Conservation (phyloP, 2,329 filamentous ascomycete genomes). For the Aspergillus brunneoviolaceus region DNA sequence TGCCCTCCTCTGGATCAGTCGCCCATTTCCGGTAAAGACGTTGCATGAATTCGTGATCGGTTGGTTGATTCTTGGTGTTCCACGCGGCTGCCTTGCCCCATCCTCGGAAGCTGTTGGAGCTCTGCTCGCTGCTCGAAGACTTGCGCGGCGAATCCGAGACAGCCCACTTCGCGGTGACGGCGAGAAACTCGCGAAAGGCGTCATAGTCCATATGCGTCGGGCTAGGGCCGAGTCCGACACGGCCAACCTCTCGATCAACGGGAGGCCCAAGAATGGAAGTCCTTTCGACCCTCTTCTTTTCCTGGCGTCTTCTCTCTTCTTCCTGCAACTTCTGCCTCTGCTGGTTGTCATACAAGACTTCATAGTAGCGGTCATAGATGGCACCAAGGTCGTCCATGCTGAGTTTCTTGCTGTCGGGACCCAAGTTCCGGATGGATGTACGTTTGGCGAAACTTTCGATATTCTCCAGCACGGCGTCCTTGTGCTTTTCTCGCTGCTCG, state of each 20-base stretch:
- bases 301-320: constrained; percentile 66
- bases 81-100: constrained; percentile 53
- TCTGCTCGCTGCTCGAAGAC: constrained; percentile 50
- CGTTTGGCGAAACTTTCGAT: constrained; percentile 98
- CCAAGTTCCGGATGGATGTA: constrained; percentile 92
- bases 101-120: constrained; percentile 57
- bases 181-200: constrained; percentile 90
- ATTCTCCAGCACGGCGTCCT: constrained; percentile 88
- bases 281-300: constrained; percentile 56
- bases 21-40: constrained; percentile 89
- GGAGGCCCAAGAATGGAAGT: constrained; percentile 45
- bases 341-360: constrained; percentile 85
- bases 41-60: constrained; percentile 92
- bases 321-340: constrained; percentile 77
- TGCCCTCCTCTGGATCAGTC: constrained; percentile 68
- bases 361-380: constrained; percentile 92
- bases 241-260: constrained; percentile 71
- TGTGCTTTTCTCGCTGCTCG: constrained; percentile 86
- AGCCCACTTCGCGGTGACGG: constrained; percentile 87
- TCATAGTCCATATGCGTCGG: constrained; percentile 96
- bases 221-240: constrained; percentile 84
- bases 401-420: constrained; percentile 90
- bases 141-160: constrained; percentile 74
- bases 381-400: constrained; percentile 82
- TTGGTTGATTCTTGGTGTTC: constrained; percentile 65